Evolutionary conservation across 2,329 filamentous ascomycete species (phyloP).

Genomic region (Podosphaera leucotricha): DNA sequence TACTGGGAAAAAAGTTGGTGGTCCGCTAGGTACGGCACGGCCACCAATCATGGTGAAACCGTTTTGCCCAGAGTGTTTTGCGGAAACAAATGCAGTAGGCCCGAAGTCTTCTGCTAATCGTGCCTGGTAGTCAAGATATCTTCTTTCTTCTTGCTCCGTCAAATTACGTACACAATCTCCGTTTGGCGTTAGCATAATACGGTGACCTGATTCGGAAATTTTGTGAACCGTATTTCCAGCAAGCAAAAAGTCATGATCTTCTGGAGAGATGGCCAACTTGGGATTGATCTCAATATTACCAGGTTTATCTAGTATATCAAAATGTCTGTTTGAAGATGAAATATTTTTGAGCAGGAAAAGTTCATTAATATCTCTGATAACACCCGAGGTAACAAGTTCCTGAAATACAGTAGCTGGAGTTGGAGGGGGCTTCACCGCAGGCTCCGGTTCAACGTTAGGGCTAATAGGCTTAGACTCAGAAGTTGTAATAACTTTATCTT

Average conservation of each 20-base stretch:
- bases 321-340: constrained; percentile 15
- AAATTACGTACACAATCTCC: constrained; percentile 56
- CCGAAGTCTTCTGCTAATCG: constrained; percentile 27
- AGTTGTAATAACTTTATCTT: constrained; percentile 9
- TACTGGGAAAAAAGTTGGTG: constrained; percentile 35
- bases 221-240: constrained; percentile 35
- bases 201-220: constrained; percentile 33
- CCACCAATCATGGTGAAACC: constrained; percentile 41
- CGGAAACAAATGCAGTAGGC: constrained; percentile 31
- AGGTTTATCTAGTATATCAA: constrained; percentile 11
- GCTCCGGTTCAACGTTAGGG: constrained; percentile 12
- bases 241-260: constrained; percentile 31
- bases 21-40: constrained; percentile 38
- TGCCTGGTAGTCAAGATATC: constrained; percentile 45
- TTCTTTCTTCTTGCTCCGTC: constrained; percentile 41
- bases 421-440: constrained; percentile 11
- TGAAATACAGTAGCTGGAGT: constrained; percentile 17
- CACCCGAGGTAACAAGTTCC: constrained; percentile 17
- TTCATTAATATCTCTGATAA: constrained; percentile 16
- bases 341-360: constrained; percentile 21
- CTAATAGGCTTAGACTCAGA: constrained; percentile 6
- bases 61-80: constrained; percentile 28
- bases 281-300: constrained; percentile 10
- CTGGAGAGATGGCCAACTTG: constrained; percentile 25
- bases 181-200: constrained; percentile 51